A percentile compares a stretch with the other conserved stretches of the same genome.
These are phyloP conservation scores for Wickerhamiella lipophila DNA, from an alignment of 805 yeast species.

Conservation along the genomic window DNA sequence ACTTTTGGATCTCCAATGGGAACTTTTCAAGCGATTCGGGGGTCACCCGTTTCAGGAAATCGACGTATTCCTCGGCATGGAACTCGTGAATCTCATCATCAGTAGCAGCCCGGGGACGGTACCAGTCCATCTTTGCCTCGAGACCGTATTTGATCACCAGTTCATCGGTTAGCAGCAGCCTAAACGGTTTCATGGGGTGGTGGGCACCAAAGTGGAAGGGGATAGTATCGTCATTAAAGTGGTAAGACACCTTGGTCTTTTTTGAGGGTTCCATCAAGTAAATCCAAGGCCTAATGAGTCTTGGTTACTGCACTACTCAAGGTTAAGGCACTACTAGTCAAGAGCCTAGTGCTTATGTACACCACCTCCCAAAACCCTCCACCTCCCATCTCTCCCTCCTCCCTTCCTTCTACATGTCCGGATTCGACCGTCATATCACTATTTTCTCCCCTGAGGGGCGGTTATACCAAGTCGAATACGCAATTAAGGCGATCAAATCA, in stretches of 20 bases:
- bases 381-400: not conserved
- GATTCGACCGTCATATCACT: slow-evolving; percentile 97
- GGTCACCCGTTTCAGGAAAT: slow-evolving; percentile 61
- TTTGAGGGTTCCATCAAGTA: not conserved
- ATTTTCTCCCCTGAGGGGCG: slow-evolving; percentile 98
- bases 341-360: not conserved
- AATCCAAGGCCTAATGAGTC: too few relatives aligned
- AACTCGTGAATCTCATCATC: slow-evolving; percentile 65
- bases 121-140: slow-evolving; percentile 82
- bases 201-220: slow-evolving; percentile 80
- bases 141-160: slow-evolving; percentile 72
- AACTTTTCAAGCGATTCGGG: slow-evolving; percentile 58
- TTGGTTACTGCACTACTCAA: too few relatives aligned
- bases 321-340: too few relatives aligned
- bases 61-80: slow-evolving; percentile 77
- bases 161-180: slow-evolving; percentile 89
- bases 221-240: slow-evolving; percentile 68
- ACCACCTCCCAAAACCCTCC: not conserved
- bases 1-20: slow-evolving; percentile 47
- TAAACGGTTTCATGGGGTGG: slow-evolving; percentile 98
- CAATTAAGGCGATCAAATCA: slow-evolving; percentile 90
- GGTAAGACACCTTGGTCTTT: slow-evolving; percentile 55
- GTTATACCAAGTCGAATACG: slow-evolving; percentile 94
- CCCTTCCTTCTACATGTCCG: slow-evolving; percentile 36
- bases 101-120: slow-evolving; percentile 72